Conservation (phyloP, 768 basidiomycete species). For the Ephemerocybe angulata region DNA sequence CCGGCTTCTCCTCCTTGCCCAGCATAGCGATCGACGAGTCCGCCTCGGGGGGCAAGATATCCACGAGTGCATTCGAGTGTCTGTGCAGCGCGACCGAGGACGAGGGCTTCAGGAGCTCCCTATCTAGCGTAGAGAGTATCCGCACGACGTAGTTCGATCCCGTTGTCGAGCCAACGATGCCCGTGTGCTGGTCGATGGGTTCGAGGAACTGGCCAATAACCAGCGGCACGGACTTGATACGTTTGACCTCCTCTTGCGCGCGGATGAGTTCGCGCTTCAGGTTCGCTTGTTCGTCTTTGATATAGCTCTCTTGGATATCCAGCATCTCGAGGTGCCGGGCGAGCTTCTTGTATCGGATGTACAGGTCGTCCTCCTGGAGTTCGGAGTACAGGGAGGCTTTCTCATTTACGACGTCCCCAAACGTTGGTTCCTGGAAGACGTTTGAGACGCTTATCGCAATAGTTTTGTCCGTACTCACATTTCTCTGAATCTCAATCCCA, state of each 20-base stretch:
- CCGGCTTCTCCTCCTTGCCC: conserved; percentile 89
- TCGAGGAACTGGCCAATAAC: conserved; percentile 99
- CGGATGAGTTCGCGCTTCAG: conserved; percentile 97
- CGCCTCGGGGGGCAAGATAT: conserved; percentile 97
- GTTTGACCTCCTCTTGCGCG: conserved; percentile 98
- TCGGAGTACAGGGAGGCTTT: conserved; percentile 85
- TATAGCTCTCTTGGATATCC: conserved; percentile 91
- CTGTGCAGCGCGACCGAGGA: conserved; percentile 98
- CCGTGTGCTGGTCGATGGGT: conserved; percentile 95
- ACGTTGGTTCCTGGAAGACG: conserved; percentile 75
- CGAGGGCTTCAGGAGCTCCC: conserved; percentile 94
- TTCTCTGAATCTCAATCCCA: conserved; percentile 79
- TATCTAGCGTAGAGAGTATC: conserved; percentile 93
- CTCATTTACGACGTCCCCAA: conserved; percentile 83
- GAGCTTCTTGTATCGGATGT: conserved; percentile 96
- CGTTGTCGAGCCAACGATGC: conserved; percentile 96
- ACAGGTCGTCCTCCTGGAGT: conserved; percentile 89
- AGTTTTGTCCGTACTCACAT: conserved; percentile 47
- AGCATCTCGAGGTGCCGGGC: conserved; percentile 94
- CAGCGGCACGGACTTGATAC: conserved; percentile 96
- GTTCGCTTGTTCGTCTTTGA: conserved; percentile 98
- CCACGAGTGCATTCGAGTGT: conserved; percentile 97
- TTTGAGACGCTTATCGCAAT: neutral
- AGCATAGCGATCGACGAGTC: conserved; percentile 97
- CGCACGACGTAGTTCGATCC: conserved; percentile 98